Conservation (phyloP, 208 protist species). For the Balamuthia mandrillaris region DNA sequence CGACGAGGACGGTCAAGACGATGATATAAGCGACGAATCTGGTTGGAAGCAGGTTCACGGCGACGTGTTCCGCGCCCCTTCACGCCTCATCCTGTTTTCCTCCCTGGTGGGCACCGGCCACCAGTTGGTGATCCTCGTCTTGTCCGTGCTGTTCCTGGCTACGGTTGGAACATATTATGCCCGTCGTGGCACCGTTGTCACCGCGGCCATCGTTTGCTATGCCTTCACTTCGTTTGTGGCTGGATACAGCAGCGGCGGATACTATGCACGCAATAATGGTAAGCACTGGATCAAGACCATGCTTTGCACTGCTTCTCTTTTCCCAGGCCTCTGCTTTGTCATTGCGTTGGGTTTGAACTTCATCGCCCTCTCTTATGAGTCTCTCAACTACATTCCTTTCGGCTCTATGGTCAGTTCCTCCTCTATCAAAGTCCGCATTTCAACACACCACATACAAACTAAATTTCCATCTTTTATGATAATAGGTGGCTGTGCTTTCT, state of each 20-base stretch:
- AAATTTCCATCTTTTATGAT: not conserved
- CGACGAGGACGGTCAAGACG: conserved; percentile 57
- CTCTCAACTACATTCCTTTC: conserved; percentile 48
- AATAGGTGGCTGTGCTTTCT: conserved; percentile 59
- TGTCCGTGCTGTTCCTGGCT: conserved; percentile 14
- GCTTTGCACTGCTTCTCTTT: conserved; percentile 64
- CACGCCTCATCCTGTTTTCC: conserved; percentile 73
- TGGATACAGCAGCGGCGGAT: conserved; percentile 74
- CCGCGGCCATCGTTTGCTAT: conserved; percentile 71
- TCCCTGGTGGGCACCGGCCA: conserved; percentile 69
- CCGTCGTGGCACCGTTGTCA: conserved; percentile 68
- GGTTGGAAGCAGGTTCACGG: conserved; percentile 91
- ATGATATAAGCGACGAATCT: conserved; percentile 76
- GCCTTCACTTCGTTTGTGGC: conserved; percentile 75
- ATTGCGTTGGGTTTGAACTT: conserved; percentile 75
- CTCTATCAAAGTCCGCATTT: not conserved
- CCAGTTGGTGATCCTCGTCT: conserved; percentile 17
- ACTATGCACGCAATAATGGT: conserved; percentile 66
- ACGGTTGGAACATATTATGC: not conserved
- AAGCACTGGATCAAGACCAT: conserved; percentile 58
- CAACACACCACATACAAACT: not conserved
- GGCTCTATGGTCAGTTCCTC: conserved; percentile 41
- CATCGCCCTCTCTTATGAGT: conserved; percentile 77
- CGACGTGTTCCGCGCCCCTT: conserved; percentile 88
- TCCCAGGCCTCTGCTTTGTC: conserved; percentile 62